These are phyloP conservation scores for Akanthomyces lecanii DNA, from an alignment of 2,329 filamentous ascomycete genomes.

Conservation along the genomic window DNA sequence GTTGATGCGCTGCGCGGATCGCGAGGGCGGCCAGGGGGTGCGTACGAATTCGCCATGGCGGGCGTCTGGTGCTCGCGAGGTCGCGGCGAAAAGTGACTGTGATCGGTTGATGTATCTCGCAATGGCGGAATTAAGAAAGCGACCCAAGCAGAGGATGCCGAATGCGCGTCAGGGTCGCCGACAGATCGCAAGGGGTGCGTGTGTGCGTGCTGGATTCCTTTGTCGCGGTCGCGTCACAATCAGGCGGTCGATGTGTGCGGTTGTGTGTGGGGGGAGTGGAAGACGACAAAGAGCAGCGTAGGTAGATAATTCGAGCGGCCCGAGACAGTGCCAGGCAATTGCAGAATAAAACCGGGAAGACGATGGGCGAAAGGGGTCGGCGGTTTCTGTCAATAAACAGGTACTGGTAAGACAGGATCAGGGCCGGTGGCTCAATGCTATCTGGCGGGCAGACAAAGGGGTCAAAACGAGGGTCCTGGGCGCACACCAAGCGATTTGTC, in stretches of 20 bases:
- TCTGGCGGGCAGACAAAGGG: neutral
- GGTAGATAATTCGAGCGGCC: neutral
- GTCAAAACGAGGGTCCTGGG: neutral
- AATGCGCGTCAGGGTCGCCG: neutral
- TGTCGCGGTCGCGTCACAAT: constrained; percentile 18
- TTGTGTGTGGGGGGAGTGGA: neutral
- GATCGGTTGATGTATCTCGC: neutral
- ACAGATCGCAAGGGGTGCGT: neutral
- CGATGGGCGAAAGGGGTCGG: neutral
- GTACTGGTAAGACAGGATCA: neutral
- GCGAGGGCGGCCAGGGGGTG: neutral
- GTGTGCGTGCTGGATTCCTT: constrained; percentile 1
- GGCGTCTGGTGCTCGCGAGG: constrained; percentile 1
- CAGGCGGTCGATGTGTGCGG: neutral
- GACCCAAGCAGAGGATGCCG: neutral
- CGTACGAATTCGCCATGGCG: constrained; percentile 17
- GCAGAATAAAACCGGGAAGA: neutral
- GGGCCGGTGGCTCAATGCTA: neutral
- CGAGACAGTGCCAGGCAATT: neutral
- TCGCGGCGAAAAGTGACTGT: neutral
- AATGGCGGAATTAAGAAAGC: neutral
- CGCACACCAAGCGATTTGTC: no score
- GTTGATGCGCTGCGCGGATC: neutral
- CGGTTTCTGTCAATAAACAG: neutral
- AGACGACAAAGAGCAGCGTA: neutral